Conservation (phyloP, 2,329 filamentous ascomycete species). For the Fusarium bulbicola region DNA sequence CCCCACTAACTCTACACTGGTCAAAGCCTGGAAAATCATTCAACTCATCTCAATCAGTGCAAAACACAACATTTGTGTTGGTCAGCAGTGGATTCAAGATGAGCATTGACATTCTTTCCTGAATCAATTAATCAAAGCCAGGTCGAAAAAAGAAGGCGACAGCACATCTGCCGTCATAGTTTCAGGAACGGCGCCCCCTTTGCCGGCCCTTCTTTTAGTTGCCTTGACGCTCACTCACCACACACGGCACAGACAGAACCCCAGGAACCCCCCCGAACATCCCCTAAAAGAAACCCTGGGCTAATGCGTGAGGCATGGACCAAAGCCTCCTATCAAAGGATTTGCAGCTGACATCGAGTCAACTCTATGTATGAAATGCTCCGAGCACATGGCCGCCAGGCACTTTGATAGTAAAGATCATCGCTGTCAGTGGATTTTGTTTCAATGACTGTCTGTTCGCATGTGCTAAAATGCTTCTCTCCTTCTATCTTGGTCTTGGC, state of each 20-base stretch:
- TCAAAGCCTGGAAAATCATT: neutral
- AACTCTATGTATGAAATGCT: conserved; percentile 5
- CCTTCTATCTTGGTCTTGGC: conserved; percentile 12
- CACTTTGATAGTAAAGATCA: conserved; percentile 15
- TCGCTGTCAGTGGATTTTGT: neutral
- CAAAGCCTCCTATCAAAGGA: neutral
- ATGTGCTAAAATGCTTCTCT: neutral
- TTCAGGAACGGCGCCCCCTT: conserved; percentile 20
- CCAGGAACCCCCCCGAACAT: neutral
- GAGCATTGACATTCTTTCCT: neutral
- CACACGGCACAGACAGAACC: neutral
- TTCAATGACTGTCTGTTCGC: conserved; percentile 5
- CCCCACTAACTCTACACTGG: neutral
- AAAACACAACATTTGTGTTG: conserved; percentile 3
- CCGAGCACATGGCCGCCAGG: conserved; percentile 2
- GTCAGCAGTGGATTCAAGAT: neutral
- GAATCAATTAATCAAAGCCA: neutral
- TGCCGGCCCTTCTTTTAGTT: conserved; percentile 1
- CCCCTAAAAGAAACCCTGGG: neutral
- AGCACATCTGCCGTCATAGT: conserved; percentile 7
- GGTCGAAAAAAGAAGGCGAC: neutral
- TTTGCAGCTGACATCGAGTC: neutral
- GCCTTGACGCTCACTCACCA: neutral
- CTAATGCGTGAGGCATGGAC: neutral
- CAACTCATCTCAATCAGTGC: neutral